Evolutionary conservation across 192 early-diverging fungal genomes (phyloP).

Genomic region (Backusella mclennaniae): DNA sequence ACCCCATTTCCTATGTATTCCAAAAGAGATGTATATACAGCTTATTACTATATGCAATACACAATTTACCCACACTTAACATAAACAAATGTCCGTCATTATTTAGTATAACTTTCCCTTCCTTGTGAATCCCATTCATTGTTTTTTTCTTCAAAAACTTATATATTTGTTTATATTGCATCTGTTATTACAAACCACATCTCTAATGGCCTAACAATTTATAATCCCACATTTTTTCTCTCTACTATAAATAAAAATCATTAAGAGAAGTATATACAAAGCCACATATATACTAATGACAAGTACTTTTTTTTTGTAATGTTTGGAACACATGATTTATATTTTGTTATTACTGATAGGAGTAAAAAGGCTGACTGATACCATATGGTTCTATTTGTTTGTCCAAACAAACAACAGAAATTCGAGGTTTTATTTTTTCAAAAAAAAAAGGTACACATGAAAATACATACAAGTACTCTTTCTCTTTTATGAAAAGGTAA

Average conservation of each 20-base stretch:
- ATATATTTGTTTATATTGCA: background rate
- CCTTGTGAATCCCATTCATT: background rate
- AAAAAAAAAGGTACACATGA: background rate
- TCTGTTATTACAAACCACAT: background rate
- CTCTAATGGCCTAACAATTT: background rate
- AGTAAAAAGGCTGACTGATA: background rate
- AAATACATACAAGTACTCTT: background rate
- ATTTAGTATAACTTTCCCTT: background rate
- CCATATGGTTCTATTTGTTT: background rate
- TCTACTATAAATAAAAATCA: background rate
- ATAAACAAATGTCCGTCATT: background rate
- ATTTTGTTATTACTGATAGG: background rate
- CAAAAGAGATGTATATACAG: background rate
- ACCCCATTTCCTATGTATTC: background rate
- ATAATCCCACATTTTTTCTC: background rate
- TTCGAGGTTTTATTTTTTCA: background rate
- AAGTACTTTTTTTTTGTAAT: background rate
- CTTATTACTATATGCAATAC: background rate
- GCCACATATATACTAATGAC: background rate
- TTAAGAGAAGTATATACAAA: background rate
- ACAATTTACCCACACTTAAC: background rate
- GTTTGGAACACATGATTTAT: background rate
- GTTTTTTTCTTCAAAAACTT: background rate
- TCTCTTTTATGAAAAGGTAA: background rate
- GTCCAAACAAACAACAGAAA: too few species aligned